Conservation (phyloP, 768 basidiomycete genomes). For the Lyophyllum atratum region DNA sequence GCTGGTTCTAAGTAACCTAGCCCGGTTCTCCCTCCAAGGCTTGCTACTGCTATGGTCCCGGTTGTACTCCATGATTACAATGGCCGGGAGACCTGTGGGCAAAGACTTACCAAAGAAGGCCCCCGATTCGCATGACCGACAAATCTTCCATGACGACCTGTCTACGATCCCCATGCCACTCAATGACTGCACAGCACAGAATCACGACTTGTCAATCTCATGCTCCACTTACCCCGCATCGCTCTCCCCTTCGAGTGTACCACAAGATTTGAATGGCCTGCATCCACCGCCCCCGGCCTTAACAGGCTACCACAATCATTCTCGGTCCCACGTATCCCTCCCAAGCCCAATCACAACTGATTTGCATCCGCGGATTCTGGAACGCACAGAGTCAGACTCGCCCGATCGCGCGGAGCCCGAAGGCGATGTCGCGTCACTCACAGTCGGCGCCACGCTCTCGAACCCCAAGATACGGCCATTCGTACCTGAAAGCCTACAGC, state of each 20-base stretch:
- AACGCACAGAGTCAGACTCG: constrained; percentile 4
- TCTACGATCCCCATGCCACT: not conserved
- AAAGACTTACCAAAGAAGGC: not conserved
- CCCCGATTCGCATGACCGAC: not conserved
- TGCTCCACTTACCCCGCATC: not conserved
- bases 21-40: constrained; percentile 1
- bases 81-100: not conserved
- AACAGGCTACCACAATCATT: not conserved
- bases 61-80: not conserved
- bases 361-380: not conserved
- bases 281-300: not conserved
- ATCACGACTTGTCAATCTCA: not conserved
- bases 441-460: constrained; percentile 1
- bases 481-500: constrained; percentile 19
- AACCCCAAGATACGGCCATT: constrained; percentile 18
- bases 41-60: constrained; percentile 5
- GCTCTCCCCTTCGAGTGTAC: not conserved
- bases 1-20: constrained; percentile 4
- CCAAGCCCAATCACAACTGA: not conserved
- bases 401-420: not conserved
- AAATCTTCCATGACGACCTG: not conserved
- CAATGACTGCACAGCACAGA: not conserved
- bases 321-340: constrained; percentile 1
- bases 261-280: not conserved
- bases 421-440: not conserved